Base-by-base conservation (phyloP, 2,329 filamentous ascomycete genomes). In the Monilinia fructicola region DNA sequence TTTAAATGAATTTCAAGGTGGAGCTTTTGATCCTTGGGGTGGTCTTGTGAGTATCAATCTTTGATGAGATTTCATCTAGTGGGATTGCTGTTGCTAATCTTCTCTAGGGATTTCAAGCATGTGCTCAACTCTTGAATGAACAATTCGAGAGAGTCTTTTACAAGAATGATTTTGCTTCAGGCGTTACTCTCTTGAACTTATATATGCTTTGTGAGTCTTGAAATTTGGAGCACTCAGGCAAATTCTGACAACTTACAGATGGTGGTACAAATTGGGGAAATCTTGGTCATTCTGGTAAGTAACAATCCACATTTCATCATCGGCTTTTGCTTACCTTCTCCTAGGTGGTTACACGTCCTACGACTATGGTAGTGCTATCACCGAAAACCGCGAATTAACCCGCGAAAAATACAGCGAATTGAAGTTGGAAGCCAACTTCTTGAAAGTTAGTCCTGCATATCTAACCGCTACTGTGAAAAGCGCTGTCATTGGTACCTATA, bases 251-350 rank as follows among this genome's bases (percentile, higher is more conserved):
- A 35, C 31, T 35, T 35, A 7, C 26, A 74, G 73, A 84, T 70
- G 91, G 91, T 18, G 91, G 91, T 7, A 93, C 91, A 0, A 95
- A 94, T 74, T 94, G 91, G 91, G 91, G 91, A 0, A 93, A 92
- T 69, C 77, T 92, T 5, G 89, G 90, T 0, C 86, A 92, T 70
- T 83, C 88, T 69, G 69, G 69, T 70, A 67, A 69, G 64, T 14
- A 23, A 21, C 4, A 48, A 35, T 23, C 10, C 54, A 9, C 2
- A 38, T 40, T 21, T 10, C n/a, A 65, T 60, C 7, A 23, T 18
- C 26, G 28, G 18, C 16, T 40, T 18, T 48, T 48, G 38, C 64
- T 62, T 16, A 66, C 38, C 26, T 46, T 54, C 12, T 42, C 7
- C 16, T 14, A 12, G 87, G 86, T 14, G 86, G 83, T 3, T 88